phyloP scores from a whole-genome alignment of 495 filamentous ascomycete species.

The Tuber umbilicatum region DNA sequence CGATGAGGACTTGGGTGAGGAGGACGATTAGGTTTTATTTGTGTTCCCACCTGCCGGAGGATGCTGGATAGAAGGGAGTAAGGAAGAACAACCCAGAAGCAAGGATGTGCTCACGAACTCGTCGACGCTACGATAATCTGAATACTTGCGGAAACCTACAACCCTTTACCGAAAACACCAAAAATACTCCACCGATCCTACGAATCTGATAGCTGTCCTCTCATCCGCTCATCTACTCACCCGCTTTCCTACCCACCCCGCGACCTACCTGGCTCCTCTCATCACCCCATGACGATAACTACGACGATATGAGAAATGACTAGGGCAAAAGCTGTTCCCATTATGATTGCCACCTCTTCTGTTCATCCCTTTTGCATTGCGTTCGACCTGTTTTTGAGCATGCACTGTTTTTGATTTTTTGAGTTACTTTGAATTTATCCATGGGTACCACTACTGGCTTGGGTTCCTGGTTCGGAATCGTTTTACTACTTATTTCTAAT shows the following conservation, averaged over 20 bases:
- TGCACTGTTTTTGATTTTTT: background rate
- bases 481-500: constrained; percentile 1
- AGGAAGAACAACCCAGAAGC: background rate
- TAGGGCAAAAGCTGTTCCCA: background rate
- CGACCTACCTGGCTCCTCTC: background rate
- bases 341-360: background rate
- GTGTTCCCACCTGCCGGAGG: background rate
- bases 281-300: background rate
- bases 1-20: constrained; percentile 32
- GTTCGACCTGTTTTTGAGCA: background rate
- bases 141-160: background rate
- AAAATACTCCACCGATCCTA: background rate
- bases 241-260: background rate
- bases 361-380: background rate
- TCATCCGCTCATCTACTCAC: background rate
- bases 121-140: background rate
- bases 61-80: background rate
- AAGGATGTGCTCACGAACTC: background rate
- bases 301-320: background rate
- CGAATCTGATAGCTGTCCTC: background rate
- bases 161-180: background rate
- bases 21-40: constrained; percentile 24
- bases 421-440: background rate
- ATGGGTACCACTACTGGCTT: background rate
- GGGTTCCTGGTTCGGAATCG: background rate